Evolutionary conservation across 208 protist genomes (phyloP).

Genomic region (Acanthamoeba castellanii): DNA sequence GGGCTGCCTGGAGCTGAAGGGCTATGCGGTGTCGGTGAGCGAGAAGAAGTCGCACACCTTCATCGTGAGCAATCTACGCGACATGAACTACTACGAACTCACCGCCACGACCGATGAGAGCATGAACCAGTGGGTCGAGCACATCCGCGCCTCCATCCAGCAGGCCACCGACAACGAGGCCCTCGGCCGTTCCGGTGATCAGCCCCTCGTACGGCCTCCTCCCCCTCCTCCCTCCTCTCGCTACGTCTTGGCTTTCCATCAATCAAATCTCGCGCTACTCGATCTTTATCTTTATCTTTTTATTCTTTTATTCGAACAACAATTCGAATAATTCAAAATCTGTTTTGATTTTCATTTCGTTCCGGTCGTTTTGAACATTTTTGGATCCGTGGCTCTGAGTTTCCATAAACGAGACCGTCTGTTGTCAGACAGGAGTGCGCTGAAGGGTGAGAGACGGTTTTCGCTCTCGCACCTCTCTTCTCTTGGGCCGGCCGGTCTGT

Average conservation of each 20-base stretch:
- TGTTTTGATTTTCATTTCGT: too few relatives aligned
- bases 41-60: constrained; percentile 37
- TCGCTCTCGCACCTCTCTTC: neutral
- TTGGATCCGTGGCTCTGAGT: too few relatives aligned
- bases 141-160: neutral
- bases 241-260: neutral
- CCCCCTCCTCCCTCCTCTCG: neutral
- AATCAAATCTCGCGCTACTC: too few relatives aligned
- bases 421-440: too few relatives aligned
- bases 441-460: neutral
- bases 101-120: neutral
- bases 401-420: too few relatives aligned
- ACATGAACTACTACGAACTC: constrained; percentile 38
- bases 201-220: neutral
- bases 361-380: too few relatives aligned
- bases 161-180: neutral
- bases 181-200: neutral
- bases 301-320: neutral
- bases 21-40: neutral
- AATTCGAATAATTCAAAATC: too few relatives aligned
- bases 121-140: constrained; percentile 11
- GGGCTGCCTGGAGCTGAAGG: constrained; percentile 42
- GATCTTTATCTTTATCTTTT: neutral
- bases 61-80: constrained; percentile 30
- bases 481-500: neutral